Percentiles rank a stretch among this genome's conserved stretches.
Evolutionary conservation across 2,329 filamentous ascomycete genomes (phyloP).

Genomic region (Biscogniauxia mediterranea): DNA sequence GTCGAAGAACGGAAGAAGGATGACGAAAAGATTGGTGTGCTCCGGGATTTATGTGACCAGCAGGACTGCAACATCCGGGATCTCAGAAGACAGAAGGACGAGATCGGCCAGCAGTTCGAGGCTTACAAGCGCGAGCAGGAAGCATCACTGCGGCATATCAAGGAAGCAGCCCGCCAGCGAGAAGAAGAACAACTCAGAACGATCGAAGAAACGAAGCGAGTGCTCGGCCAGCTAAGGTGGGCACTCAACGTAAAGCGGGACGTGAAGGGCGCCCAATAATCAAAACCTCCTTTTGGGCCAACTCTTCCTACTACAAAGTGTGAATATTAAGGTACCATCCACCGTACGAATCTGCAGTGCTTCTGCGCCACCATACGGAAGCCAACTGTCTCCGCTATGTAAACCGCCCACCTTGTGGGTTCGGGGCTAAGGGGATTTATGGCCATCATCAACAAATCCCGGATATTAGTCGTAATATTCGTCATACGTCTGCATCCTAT

Average conservation of each 20-base stretch:
- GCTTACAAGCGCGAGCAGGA: constrained; percentile 65
- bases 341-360: background rate
- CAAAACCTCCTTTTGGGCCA: background rate
- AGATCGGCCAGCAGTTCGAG: constrained; percentile 59
- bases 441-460: no score
- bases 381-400: background rate
- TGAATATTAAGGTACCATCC: background rate
- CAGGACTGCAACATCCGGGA: constrained; percentile 66
- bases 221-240: constrained; percentile 70
- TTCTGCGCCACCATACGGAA: background rate
- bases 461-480: background rate
- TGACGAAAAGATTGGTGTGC: constrained; percentile 60
- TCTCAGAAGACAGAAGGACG: constrained; percentile 59
- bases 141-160: constrained; percentile 57
- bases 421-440: background rate
- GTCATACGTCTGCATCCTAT: background rate
- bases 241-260: constrained; percentile 66
- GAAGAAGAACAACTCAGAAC: constrained; percentile 61
- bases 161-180: constrained; percentile 52
- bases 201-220: constrained; percentile 56
- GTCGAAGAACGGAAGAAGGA: constrained; percentile 56
- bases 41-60: constrained; percentile 70
- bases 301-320: background rate
- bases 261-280: constrained; percentile 49
- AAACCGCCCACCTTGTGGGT: background rate